phyloP scores from a whole-genome alignment of 306 rosid genomes.

The Glycine soja region DNA sequence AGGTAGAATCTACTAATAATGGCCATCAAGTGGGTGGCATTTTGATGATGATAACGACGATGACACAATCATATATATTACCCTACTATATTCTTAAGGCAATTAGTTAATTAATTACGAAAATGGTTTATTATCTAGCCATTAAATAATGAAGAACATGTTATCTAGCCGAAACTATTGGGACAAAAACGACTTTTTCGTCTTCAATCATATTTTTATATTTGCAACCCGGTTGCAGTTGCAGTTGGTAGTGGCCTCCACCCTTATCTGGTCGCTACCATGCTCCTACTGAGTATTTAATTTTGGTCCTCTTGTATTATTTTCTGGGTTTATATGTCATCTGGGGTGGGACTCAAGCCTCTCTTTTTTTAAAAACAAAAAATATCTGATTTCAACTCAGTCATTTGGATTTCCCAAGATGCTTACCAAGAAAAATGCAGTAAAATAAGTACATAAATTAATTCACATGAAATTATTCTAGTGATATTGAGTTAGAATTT shows the following conservation, averaged over 20 bases:
- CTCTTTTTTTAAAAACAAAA: not conserved
- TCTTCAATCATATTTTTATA: constrained; percentile 9
- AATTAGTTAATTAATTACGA: too few species aligned
- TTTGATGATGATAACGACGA: constrained; percentile 35
- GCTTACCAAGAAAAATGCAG: not conserved
- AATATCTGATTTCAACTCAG: not conserved
- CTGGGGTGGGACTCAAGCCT: not conserved
- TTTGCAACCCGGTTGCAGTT: constrained; percentile 19
- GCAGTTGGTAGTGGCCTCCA: constrained; percentile 21
- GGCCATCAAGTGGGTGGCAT: constrained; percentile 46
- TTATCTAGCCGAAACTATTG: constrained; percentile 25
- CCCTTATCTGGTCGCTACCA: constrained; percentile 24
- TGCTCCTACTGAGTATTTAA: not conserved
- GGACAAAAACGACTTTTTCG: constrained; percentile 48
- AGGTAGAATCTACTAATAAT: constrained; percentile 49
- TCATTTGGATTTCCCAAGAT: not conserved
- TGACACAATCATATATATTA: constrained; percentile 31
- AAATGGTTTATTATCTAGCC: not conserved
- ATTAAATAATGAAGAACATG: not conserved
- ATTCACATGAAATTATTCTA: too few species aligned
- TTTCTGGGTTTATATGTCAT: not conserved
- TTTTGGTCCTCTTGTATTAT: not conserved
- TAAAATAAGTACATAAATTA: too few species aligned
- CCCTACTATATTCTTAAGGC: too few species aligned
- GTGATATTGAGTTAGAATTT: too few species aligned